Evolutionary conservation across 2,329 filamentous ascomycete genomes (phyloP), one percentile per base, ranked within the genome.

Genomic region (Didymellaceae sp.): DNA sequence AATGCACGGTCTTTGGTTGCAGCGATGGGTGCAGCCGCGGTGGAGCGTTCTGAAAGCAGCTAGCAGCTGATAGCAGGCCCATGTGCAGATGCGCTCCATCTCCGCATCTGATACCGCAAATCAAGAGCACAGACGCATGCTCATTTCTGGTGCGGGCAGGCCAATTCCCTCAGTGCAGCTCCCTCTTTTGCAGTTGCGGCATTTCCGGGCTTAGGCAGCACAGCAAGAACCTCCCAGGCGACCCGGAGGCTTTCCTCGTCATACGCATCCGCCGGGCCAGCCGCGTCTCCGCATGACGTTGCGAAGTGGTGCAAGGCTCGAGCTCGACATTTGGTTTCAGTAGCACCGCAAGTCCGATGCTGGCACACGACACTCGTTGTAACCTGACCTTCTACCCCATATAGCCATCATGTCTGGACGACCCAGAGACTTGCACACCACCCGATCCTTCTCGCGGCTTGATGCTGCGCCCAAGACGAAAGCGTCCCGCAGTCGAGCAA

Each of bases 391-490:
- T 10, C 31, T 17, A 21, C 38, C 13, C 16, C 22, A 54, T 25
- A 48, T 40, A 50, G 50, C 52, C 41, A 56, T 18, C 52, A 71
- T 72, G 65, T 55, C 68, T 30, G 65, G 59, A 30, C 59, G 66
- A 45, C 69, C 74, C 6, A 66, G 63, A 37, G 61, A 72, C 33
- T 65, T 77, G 16, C 75, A 78, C 35, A 61, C 73, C 37, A 75
- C 78, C 30, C 70, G 74, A 35, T 81, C 78, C 24, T 82, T 82
- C 62, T 78, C 75, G 5, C 77, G 79, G 18, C 73, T 82, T 34
- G 78, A 80, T 35, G 58, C 73, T 7, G 46, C 65, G 14, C 51
- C 63, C 17, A 61, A 68, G 48, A 65, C 63, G 14, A 67, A 75
- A 6, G 61, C 71, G 13, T 64, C 68, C 24, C 72, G 76, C 32